Percentiles rank a stretch among this genome's conserved stretches.
phyloP scores from a whole-genome alignment of 116 monocot species.

The Papilionanthe hybrid region DNA sequence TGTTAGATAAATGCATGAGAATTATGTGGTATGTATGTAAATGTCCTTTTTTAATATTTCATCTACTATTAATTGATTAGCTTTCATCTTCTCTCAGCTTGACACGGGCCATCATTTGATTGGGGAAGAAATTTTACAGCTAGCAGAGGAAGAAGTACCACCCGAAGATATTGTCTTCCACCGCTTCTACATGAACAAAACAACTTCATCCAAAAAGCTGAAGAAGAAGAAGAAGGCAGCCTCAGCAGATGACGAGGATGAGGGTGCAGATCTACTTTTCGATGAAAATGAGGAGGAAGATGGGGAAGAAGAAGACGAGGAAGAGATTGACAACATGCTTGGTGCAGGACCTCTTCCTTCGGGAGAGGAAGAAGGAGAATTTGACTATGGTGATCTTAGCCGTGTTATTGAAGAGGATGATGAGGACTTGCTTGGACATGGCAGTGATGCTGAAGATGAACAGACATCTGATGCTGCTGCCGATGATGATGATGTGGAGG shows the following conservation, averaged over 20 bases:
- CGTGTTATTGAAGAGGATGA: constrained; percentile 57
- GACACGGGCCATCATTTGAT: constrained; percentile 64
- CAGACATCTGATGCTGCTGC: not conserved
- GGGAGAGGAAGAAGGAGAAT: constrained; percentile 40
- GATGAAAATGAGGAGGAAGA: constrained; percentile 19
- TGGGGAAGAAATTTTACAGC: constrained; percentile 69
- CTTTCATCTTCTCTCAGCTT: constrained; percentile 36
- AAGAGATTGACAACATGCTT: constrained; percentile 54
- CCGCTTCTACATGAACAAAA: constrained; percentile 85
- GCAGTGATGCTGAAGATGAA: constrained; percentile 31
- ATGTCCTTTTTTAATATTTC: not conserved
- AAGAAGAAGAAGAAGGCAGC: constrained; percentile 47
- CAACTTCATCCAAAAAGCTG: constrained; percentile 40
- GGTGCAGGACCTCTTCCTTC: constrained; percentile 23
- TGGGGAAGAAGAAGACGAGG: constrained; percentile 63
- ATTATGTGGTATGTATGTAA: too few relatives aligned
- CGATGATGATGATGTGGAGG: not conserved
- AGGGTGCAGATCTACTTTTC: constrained; percentile 33
- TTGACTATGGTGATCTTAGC: constrained; percentile 82
- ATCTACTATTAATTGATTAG: not conserved
- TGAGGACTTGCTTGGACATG: constrained; percentile 66
- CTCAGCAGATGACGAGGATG: constrained; percentile 28
- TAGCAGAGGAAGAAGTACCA: constrained; percentile 90
- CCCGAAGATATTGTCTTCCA: constrained; percentile 96
- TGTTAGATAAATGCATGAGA: too few relatives aligned